A percentile compares a stretch with the other conserved stretches of the same genome.
Conservation (phyloP, 2,329 filamentous ascomycete genomes). For the Penicillium sp. region DNA sequence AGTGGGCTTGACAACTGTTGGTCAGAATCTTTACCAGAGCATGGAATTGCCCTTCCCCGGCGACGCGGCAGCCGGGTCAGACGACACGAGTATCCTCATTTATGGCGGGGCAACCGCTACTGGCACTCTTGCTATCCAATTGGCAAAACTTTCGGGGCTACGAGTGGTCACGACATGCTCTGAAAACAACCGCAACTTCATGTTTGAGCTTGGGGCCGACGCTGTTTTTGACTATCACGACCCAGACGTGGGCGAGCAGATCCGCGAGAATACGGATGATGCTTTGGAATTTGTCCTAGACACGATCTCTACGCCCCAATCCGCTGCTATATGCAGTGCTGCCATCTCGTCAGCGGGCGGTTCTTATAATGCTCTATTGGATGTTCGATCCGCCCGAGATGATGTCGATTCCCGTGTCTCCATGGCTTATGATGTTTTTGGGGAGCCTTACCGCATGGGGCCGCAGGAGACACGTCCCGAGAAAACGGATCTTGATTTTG, state of each 20-base stretch:
- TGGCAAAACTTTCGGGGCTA: constrained; percentile 35
- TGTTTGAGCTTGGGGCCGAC: constrained; percentile 32
- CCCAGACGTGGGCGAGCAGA: constrained; percentile 25
- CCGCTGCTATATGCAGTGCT: constrained; percentile 20
- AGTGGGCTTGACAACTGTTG: constrained; percentile 53
- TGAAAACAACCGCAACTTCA: constrained; percentile 17
- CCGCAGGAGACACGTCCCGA: constrained; percentile 5
- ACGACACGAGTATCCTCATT: constrained; percentile 18
- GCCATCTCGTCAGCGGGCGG: constrained; percentile 21
- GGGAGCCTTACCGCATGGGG: constrained; percentile 21
- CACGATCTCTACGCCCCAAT: constrained; percentile 21
- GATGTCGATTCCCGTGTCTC: constrained; percentile 23
- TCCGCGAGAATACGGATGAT: constrained; percentile 26
- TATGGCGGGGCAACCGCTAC: constrained; percentile 42
- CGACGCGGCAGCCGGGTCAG: not conserved
- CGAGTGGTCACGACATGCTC: constrained; percentile 27
- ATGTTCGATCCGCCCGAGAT: constrained; percentile 14
- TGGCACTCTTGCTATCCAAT: constrained; percentile 41
- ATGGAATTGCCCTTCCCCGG: constrained; percentile 29
- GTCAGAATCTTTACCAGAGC: constrained; percentile 43
- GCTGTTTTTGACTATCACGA: constrained; percentile 37
- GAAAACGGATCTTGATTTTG: constrained; percentile 16
- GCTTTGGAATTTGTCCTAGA: constrained; percentile 21
- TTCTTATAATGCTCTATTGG: constrained; percentile 20
- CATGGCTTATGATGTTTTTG: constrained; percentile 23